Conservation (phyloP, 495 filamentous ascomycete genomes). For the Daldinia concentrica region DNA sequence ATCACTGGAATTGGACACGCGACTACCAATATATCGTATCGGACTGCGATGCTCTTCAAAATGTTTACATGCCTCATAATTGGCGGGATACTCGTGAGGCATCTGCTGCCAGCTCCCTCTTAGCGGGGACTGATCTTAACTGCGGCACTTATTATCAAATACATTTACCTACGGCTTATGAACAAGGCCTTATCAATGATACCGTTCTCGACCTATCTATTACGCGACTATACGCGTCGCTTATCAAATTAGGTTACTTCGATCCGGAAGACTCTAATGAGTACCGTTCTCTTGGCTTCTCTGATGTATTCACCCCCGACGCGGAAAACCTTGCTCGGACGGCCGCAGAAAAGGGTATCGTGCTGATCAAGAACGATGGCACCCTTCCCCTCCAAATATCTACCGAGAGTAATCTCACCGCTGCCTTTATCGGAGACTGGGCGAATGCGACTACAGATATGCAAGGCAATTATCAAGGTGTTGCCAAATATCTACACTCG, state of each 20-base stretch:
- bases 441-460: slow-evolving; percentile 66
- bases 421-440: slow-evolving; percentile 68
- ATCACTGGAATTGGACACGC: slow-evolving; percentile 63
- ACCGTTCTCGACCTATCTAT: slow-evolving; percentile 61
- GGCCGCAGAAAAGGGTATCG: slow-evolving; percentile 67
- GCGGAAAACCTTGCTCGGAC: slow-evolving; percentile 65
- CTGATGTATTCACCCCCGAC: slow-evolving; percentile 59
- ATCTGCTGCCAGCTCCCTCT: slow-evolving; percentile 62
- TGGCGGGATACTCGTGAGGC: slow-evolving; percentile 55
- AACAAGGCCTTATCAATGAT: slow-evolving; percentile 58
- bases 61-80: slow-evolving; percentile 63
- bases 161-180: slow-evolving; percentile 59
- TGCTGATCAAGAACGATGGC: slow-evolving; percentile 70
- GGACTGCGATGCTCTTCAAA: slow-evolving; percentile 67
- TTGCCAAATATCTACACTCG: slow-evolving; percentile 48
- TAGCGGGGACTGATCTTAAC: slow-evolving; percentile 68
- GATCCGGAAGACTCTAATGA: slow-evolving; percentile 52
- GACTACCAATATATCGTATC: slow-evolving; percentile 64
- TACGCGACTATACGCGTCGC: slow-evolving; percentile 61
- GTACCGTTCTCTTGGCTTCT: slow-evolving; percentile 61
- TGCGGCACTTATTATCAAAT: slow-evolving; percentile 67
- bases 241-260: slow-evolving; percentile 67
- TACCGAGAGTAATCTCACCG: slow-evolving; percentile 47
- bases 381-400: slow-evolving; percentile 59
- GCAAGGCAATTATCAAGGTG: slow-evolving; percentile 68